A percentile compares a stretch with the other conserved stretches of the same genome.
phyloP scores from a whole-genome alignment of 495 filamentous ascomycete species.

The Trichoderma reesei region DNA sequence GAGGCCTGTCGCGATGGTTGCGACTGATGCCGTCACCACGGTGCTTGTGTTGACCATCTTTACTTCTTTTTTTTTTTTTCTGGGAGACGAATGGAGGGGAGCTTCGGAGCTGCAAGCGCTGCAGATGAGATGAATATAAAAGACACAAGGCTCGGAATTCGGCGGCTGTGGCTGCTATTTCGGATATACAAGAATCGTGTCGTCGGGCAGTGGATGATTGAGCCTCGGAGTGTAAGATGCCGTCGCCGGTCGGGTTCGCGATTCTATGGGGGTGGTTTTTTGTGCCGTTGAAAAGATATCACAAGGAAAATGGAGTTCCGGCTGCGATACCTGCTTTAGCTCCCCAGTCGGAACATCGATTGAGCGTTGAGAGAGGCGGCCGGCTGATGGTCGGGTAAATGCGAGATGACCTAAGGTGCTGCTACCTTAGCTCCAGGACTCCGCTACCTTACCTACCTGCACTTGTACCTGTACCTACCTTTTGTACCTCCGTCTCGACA shows the following conservation, averaged over 20 bases:
- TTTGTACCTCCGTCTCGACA: neutral
- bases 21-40: constrained; percentile 61
- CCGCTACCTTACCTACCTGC: no score
- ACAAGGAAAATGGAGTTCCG: constrained; percentile 5
- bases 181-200: neutral
- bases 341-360: constrained; percentile 5
- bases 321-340: constrained; percentile 2
- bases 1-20: constrained; percentile 63
- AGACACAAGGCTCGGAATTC: neutral
- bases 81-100: constrained; percentile 8
- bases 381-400: neutral
- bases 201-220: neutral
- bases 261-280: neutral
- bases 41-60: constrained; percentile 58
- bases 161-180: neutral
- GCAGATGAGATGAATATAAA: neutral
- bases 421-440: neutral
- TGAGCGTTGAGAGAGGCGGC: neutral
- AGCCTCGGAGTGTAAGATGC: neutral
- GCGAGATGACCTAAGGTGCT: neutral
- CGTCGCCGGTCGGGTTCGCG: neutral
- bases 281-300: neutral
- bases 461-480: neutral
- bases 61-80: constrained; percentile 13
- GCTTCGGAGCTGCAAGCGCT: constrained; percentile 9